Evolutionary conservation across 345 rosid species (phyloP), one percentile per base, ranked within the genome.

Genomic region (Excoecaria cochinchinensis): DNA sequence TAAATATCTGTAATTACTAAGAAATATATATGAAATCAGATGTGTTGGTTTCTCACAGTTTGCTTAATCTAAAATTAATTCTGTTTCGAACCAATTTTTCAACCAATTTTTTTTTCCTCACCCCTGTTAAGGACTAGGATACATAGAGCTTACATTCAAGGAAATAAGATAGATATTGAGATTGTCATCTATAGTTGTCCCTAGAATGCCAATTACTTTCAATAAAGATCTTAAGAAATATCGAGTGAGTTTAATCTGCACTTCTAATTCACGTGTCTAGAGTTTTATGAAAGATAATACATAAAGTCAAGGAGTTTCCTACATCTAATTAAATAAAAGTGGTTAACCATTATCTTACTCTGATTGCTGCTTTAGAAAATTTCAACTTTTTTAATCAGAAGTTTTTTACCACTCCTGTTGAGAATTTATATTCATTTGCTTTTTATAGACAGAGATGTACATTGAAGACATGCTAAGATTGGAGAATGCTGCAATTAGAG

Each of bases 391-490:
- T 9, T 36, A 5, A 47, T 52, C 22, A 44, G 16, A 19, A 5
- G 8, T 8, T 59, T 36, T 60, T 24, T 44, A 72, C 25, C 3
- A 25, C 31, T 56, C 12, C 10, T 46, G 36, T 38, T 36, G 17
- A 50, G 11, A 21, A 36, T 21, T 76, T 39, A 21, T 69, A 21
- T 69, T 15, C 15, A 4, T 38, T 58, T 22, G 10, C 12, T 16
- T 17, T 21, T 22, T 55, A 44, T 47, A 77, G 80, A 70, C 63
- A 12, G 70, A 82, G 70, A 77, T 84, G 4, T 95, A 84, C 76
- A 84, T 90, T 79, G 95, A 95, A 84, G 91, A 89, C 86, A 87
- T 95, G 90, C 75, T 93, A 58, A 90, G 80, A 82, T 79, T 95
- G 86, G 99, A 89, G 85, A 84, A 84, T 69, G 89, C 94, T 82